phyloP scores from a whole-genome alignment of 108 stramenopile species.

The Nitzschia sp. region DNA sequence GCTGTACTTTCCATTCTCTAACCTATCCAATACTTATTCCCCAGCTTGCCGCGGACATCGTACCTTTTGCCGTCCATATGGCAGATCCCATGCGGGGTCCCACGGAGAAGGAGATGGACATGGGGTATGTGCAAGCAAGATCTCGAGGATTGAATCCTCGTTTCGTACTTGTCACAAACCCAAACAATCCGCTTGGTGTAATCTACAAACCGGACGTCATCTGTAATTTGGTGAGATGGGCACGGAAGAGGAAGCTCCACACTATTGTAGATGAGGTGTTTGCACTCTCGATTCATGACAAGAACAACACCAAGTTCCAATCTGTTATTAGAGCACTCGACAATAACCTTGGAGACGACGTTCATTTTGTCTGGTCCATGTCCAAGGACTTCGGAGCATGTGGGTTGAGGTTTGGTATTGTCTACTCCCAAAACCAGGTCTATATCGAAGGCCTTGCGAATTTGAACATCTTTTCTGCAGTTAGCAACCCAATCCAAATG shows the following conservation, averaged over 20 bases:
- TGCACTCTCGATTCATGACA: constrained; percentile 61
- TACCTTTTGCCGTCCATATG: constrained; percentile 61
- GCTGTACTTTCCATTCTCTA: not conserved
- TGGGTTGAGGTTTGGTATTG: constrained; percentile 81
- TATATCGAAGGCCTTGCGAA: constrained; percentile 61
- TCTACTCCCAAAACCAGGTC: constrained; percentile 80
- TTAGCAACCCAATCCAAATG: constrained; percentile 82
- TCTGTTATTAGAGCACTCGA: constrained; percentile 61
- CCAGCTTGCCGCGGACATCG: constrained; percentile 58
- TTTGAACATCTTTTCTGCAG: constrained; percentile 72
- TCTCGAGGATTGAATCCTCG: constrained; percentile 60
- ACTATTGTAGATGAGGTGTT: constrained; percentile 89
- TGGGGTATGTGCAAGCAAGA: constrained; percentile 51
- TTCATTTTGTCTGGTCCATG: constrained; percentile 87
- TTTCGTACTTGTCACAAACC: constrained; percentile 85
- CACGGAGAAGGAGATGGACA: constrained; percentile 64
- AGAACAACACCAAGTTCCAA: constrained; percentile 44
- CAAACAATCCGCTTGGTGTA: constrained; percentile 90
- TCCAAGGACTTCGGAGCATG: constrained; percentile 91
- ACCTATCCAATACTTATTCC: not conserved
- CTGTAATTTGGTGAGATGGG: constrained; percentile 60
- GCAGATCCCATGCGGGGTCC: constrained; percentile 62
- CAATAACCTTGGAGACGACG: constrained; percentile 73
- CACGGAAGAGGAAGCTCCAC: constrained; percentile 67
- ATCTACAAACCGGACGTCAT: constrained; percentile 63